Conservation (phyloP, 2,329 filamentous ascomycete species). For the Phialophora expanda region DNA sequence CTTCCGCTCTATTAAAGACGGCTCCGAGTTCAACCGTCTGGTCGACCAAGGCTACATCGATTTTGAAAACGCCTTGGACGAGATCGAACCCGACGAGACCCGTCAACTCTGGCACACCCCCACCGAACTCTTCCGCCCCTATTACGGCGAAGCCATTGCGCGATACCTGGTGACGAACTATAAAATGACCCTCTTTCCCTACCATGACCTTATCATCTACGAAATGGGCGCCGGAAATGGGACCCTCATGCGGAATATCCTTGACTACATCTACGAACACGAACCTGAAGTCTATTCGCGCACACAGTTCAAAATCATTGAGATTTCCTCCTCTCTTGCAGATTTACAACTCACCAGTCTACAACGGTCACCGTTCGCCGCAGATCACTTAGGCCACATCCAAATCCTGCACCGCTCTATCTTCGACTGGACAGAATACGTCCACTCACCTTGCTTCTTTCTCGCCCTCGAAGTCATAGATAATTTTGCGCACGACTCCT, state of each 20-base stretch:
- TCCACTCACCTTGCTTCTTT: slow-evolving; percentile 96
- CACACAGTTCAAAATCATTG: slow-evolving; percentile 93
- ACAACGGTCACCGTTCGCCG: slow-evolving; percentile 66
- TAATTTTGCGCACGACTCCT: slow-evolving; percentile 93
- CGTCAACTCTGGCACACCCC: slow-evolving; percentile 98
- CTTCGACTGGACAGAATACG: slow-evolving; percentile 88
- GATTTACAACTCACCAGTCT: slow-evolving; percentile 73
- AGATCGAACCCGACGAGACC: slow-evolving; percentile 70
- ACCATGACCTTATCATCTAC: slow-evolving; percentile 96
- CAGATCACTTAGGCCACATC: slow-evolving; percentile 81
- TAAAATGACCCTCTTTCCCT: slow-evolving; percentile 89
- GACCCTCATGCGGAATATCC: slow-evolving; percentile 96
- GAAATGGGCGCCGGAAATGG: slow-evolving; percentile 98
- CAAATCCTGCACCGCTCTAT: slow-evolving; percentile 94
- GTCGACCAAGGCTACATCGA: slow-evolving; percentile 81
- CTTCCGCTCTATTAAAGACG: slow-evolving; percentile 80
- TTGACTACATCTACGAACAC: slow-evolving; percentile 90
- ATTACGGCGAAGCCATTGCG: slow-evolving; percentile 97
- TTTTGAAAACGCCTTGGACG: slow-evolving; percentile 88
- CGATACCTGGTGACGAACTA: slow-evolving; percentile 96
- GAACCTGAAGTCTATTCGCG: slow-evolving; percentile 92
- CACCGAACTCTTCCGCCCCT: slow-evolving; percentile 93
- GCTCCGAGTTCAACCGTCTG: slow-evolving; percentile 78
- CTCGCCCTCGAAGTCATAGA: slow-evolving; percentile 97
- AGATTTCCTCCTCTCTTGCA: slow-evolving; percentile 85